Evolutionary conservation across 192 early-diverging fungal genomes (phyloP), one percentile per base, ranked within the genome.

Genomic region (Linnemannia hyalina): DNA sequence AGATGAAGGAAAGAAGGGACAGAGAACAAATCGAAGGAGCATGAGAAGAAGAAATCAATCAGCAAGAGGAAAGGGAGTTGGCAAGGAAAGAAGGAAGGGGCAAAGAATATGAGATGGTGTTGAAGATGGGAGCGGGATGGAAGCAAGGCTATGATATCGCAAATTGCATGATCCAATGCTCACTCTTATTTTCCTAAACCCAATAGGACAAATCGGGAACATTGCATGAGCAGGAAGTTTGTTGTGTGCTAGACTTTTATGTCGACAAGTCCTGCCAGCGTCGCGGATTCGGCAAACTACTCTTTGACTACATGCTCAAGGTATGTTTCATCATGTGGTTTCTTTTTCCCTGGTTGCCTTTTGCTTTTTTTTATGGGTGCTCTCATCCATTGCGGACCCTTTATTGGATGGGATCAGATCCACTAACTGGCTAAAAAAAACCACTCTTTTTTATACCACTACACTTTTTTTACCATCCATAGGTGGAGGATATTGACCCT

Each of bases 201-300:
- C 13, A 16, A 75, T 69, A 88, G 88, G 88, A 88, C 65, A 81
- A 83, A 32, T 23, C 35, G 16, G 88, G 88, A 32, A 84, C 73
- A 18, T 77, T 84, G 69, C 82, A 88, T 82, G 88, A 88, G 63
- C 79, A 84, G 32, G 88, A 81, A 35, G 82, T 77, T 3, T 84
- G 82, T 46, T 88, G 88, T 63, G 82, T 88, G 9, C 79, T 88
- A 23, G 88, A 88, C 73, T 88, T 88, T 79, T 88, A 88, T 65
- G 79, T 88, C 1, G 79, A 88, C 44, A 46, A 77, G 10, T 84
- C 75, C 35, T 88, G 74, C 46, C 88, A 88, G 69, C 80, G 88
- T 54, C 76, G 72, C 47, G 88, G 88, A 44, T 84, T 68, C 35
- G 88, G 88, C 32, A 88, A 88, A 54, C 55, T 84, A 42, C 60